A percentile compares a stretch with the other conserved stretches of the same genome.
Evolutionary conservation across 129 eudicot genomes (phyloP).

Genomic region (Kitagawia praeruptora): DNA sequence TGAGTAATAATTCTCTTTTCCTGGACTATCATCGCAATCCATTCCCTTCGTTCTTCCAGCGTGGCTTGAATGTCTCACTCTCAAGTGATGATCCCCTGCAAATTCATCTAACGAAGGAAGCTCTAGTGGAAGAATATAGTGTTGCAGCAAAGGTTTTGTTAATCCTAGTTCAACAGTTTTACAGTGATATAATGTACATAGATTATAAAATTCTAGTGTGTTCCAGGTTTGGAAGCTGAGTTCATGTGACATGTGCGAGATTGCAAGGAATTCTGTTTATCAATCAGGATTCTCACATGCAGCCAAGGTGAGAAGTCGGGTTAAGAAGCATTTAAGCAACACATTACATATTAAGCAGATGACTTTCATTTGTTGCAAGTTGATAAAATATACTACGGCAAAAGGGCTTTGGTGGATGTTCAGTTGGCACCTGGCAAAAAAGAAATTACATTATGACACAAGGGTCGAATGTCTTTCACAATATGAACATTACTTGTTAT

Average conservation of each 20-base stretch:
- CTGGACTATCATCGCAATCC: conserved; percentile 96
- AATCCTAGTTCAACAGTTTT: not conserved
- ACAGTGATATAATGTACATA: conserved; percentile 1
- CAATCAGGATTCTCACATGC: conserved; percentile 91
- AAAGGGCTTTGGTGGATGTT: not conserved
- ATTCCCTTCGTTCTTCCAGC: conserved; percentile 91
- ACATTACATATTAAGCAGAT: not conserved
- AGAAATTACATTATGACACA: not conserved
- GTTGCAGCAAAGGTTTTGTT: conserved; percentile 87
- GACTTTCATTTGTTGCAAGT: not conserved
- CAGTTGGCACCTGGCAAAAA: not conserved
- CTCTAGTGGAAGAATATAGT: conserved; percentile 95
- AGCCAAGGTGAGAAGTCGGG: conserved; percentile 56
- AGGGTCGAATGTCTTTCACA: not conserved
- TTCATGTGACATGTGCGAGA: conserved; percentile 93
- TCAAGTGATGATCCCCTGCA: conserved; percentile 92
- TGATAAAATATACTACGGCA: no score
- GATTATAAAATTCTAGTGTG: not conserved
- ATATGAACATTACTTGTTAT: not conserved
- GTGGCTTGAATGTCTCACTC: conserved; percentile 90
- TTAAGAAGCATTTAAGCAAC: not conserved
- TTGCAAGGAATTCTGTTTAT: conserved; percentile 90
- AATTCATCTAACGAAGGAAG: conserved; percentile 93
- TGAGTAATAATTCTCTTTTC: conserved; percentile 93
- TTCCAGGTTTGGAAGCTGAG: conserved; percentile 96